Evolutionary conservation across 345 rosid genomes (phyloP).

Genomic region (Moringa oleifera): DNA sequence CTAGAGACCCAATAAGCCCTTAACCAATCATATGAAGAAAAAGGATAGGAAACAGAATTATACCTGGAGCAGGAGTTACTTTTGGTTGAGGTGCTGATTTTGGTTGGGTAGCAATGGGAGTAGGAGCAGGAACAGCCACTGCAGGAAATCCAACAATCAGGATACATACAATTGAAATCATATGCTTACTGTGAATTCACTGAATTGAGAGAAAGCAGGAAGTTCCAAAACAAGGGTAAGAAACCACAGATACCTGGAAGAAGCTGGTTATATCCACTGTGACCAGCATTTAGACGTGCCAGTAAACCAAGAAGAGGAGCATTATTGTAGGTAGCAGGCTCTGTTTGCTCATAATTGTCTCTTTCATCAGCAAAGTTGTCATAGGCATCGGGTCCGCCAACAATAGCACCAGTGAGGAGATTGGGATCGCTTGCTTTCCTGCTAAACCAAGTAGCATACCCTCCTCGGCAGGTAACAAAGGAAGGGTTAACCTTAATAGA

Average conservation of each 20-base stretch:
- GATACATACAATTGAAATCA: too few relatives aligned
- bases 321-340: constrained; percentile 98
- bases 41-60: constrained; percentile 1
- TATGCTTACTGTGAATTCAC: neutral
- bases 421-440: constrained; percentile 81
- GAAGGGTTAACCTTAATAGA: constrained; percentile 58
- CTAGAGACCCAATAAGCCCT: neutral
- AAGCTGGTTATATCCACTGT: constrained; percentile 71
- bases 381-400: constrained; percentile 95
- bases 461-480: constrained; percentile 85
- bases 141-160: constrained; percentile 13
- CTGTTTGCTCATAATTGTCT: constrained; percentile 94
- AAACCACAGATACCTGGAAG: constrained; percentile 59
- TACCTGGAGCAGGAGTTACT: constrained; percentile 67
- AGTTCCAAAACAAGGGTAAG: neutral
- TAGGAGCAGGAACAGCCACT: constrained; percentile 51
- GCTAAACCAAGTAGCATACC: constrained; percentile 86
- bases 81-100: constrained; percentile 39
- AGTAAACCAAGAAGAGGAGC: constrained; percentile 89
- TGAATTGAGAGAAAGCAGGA: too few relatives aligned
- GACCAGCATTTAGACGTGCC: constrained; percentile 74
- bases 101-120: constrained; percentile 31
- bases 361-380: constrained; percentile 92
- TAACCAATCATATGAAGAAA: neutral
- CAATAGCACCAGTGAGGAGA: constrained; percentile 83